phyloP scores from a whole-genome alignment of 176 grass and related monocot genomes.

The Phyllostachys edulis region DNA sequence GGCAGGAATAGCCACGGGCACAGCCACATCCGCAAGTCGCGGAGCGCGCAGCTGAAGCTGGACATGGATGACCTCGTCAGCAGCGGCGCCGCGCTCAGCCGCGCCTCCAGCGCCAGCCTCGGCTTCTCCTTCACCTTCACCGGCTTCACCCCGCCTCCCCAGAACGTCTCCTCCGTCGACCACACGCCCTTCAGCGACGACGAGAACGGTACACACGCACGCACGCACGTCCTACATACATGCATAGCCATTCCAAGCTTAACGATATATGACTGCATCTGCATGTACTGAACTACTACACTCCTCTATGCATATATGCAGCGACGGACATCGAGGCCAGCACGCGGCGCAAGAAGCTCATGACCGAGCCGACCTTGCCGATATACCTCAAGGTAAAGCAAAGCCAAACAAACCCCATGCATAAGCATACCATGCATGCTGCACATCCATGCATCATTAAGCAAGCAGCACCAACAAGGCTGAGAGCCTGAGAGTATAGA shows the following conservation, averaged over 20 bases:
- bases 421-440: not conserved
- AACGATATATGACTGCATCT: not conserved
- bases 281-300: not conserved
- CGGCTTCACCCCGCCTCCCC: slow-evolving; percentile 84
- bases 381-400: slow-evolving; percentile 80
- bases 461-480: no score
- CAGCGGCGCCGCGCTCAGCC: slow-evolving; percentile 77
- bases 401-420: not conserved
- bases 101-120: slow-evolving; percentile 95
- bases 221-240: not conserved
- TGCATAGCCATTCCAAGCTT: not conserved
- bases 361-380: slow-evolving; percentile 76
- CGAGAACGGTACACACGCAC: slow-evolving; percentile 38
- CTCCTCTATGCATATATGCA: not conserved
- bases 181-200: slow-evolving; percentile 60
- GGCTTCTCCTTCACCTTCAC: slow-evolving; percentile 97
- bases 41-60: slow-evolving; percentile 80
- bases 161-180: slow-evolving; percentile 39
- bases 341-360: slow-evolving; percentile 49
- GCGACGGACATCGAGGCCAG: slow-evolving; percentile 62
- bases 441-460: not conserved
- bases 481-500: no score
- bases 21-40: slow-evolving; percentile 70
- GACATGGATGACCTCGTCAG: slow-evolving; percentile 74
- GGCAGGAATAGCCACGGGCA: slow-evolving; percentile 29